Evolutionary conservation across 352 stramenopile genomes (phyloP), one percentile per base, ranked within the genome.

Genomic region (Blastocystis sp.): DNA sequence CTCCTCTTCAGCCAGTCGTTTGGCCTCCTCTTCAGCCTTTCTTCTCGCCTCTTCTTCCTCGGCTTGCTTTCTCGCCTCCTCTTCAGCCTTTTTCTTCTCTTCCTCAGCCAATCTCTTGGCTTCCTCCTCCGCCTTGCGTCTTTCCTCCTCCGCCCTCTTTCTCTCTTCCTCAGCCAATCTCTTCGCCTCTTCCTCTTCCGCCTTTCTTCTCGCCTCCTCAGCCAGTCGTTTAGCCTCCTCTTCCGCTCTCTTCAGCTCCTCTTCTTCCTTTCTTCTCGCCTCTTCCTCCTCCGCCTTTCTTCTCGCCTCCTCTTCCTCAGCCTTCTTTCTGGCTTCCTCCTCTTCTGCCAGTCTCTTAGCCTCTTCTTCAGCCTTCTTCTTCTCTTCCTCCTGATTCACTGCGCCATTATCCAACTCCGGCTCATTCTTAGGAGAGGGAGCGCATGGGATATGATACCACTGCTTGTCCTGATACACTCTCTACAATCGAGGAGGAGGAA

Each of bases 401-500:
- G 6, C 14, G 6, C 48, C 14, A 7, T 14, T 57, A 14, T 57
- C 48, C 48, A 7, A 57, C 14, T 14, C 6, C 28, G 28, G 28
- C 28, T 34, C 14, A 7, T 57, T 14, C 14, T 57, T 14, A 7
- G 48, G 14, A 14, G 48, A 57, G 14, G 64, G n/a, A 14, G 45
- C 43, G 48, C 74, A 84, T 21, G 40, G n/a, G 3, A 59, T 57
- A 52, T 84, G 74, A 52, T 84, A 84, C 74, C 74, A 84, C 21
- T 70, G 34, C 4, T 21, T 28, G 19, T 59, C 57, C 43, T 84
- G 52, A 54, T 68, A 84, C 28, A 28, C 74, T 69, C 74, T 62
- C 74, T 84, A 84, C 21, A 68, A 1, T 10, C 48, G 24, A 84
- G 21, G n/a, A 34, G 1, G 3, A 60, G 45, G 28, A 43, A 40